Percentiles rank a stretch among this genome's conserved stretches.
Conservation (phyloP, 768 basidiomycete genomes). For the Chlorophyllum brunneum region DNA sequence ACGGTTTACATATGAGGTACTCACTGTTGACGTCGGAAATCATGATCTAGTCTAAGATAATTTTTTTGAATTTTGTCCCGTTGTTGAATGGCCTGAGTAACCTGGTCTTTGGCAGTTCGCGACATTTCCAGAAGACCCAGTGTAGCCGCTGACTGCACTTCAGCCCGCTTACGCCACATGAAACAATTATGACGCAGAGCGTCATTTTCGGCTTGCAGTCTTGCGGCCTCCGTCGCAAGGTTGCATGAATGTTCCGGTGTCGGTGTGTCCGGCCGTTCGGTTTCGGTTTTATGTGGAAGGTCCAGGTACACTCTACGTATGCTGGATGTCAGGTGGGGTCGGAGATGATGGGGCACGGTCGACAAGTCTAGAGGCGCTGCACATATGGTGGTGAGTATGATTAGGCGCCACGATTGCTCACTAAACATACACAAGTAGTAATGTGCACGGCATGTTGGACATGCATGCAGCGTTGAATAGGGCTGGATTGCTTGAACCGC, state of each 20-base stretch:
- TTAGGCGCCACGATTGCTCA: background rate
- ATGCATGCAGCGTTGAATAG: conserved; percentile 43
- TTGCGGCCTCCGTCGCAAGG: conserved; percentile 30
- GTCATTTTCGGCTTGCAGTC: conserved; percentile 40
- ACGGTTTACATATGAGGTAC: background rate
- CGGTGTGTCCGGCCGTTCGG: conserved; percentile 13
- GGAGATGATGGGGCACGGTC: conserved; percentile 53
- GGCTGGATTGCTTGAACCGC: conserved; percentile 45
- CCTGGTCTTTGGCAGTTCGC: conserved; percentile 37
- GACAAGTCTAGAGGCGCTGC: conserved; percentile 45
- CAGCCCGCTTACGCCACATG: conserved; percentile 47
- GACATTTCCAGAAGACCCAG: conserved; percentile 41
- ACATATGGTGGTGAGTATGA: background rate
- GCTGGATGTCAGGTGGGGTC: conserved; percentile 52
- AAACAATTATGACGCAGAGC: conserved; percentile 38
- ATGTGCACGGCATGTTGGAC: conserved; percentile 52
- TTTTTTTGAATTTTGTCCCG: conserved; percentile 27
- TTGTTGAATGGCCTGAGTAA: conserved; percentile 34
- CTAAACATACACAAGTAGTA: conserved; percentile 49
- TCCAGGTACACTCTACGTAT: conserved; percentile 57
- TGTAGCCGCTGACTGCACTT: conserved; percentile 45
- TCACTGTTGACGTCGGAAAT: conserved; percentile 23
- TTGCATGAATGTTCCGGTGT: conserved; percentile 9
- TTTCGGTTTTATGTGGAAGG: conserved; percentile 14
- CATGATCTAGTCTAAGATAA: conserved; percentile 16